Percentiles rank a stretch among this genome's conserved stretches.
These are phyloP conservation scores for Testicularia cyperi DNA, from an alignment of 1,284 basidiomycete genomes.

Conservation along the genomic window DNA sequence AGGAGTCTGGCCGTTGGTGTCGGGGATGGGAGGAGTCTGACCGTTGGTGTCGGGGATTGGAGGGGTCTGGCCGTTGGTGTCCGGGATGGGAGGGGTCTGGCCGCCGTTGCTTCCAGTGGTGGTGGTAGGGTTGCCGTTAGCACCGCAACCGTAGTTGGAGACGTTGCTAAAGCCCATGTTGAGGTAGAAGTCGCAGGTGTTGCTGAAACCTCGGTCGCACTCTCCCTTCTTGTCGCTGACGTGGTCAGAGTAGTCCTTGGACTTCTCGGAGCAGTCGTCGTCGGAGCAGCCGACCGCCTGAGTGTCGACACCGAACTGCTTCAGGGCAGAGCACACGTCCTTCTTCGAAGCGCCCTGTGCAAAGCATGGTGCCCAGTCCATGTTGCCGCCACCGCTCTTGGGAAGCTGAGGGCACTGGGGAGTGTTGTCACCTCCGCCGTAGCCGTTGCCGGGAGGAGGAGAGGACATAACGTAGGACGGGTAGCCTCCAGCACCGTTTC, in stretches of 20 bases:
- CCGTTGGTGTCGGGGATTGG: too few species aligned
- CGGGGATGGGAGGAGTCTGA: neutral
- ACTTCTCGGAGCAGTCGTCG: conserved; percentile 25
- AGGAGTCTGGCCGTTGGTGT: neutral
- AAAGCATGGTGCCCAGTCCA: conserved; percentile 30
- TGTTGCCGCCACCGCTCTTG: conserved; percentile 18
- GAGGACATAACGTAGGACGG: neutral
- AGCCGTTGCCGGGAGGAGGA: conserved; percentile 3
- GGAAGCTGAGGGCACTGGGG: conserved; percentile 39
- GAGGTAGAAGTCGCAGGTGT: conserved; percentile 27
- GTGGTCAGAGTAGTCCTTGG: conserved; percentile 32
- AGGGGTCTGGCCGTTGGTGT: neutral
- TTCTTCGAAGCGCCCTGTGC: conserved; percentile 15
- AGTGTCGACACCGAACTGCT: conserved; percentile 32
- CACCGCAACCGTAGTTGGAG: conserved; percentile 25
- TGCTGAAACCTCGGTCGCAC: conserved; percentile 30
- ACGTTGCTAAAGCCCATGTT: conserved; percentile 30
- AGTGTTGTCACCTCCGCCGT: too few species aligned
- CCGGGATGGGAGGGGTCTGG: neutral
- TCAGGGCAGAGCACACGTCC: conserved; percentile 37
- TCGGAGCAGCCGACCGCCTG: conserved; percentile 13
- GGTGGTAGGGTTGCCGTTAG: neutral
- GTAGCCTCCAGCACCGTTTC: neutral
- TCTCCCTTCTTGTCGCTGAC: conserved; percentile 27
- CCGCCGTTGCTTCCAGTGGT: too few species aligned